Conservation (phyloP, 2,329 filamentous ascomycete genomes). For the Scopulariopsis brevicaulis region DNA sequence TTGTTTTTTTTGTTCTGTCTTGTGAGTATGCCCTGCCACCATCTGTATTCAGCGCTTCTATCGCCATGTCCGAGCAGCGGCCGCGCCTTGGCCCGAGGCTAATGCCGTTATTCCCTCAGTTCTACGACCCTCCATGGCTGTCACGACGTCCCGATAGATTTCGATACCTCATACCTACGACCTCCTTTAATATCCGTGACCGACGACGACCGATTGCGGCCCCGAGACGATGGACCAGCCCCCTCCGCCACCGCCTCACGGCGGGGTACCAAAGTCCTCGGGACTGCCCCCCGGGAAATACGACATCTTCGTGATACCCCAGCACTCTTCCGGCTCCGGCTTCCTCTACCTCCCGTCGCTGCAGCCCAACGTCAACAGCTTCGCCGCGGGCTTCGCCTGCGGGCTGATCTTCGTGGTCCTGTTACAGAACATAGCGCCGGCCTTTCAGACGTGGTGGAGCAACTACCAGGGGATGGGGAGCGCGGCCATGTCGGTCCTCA, state of each 20-base stretch:
- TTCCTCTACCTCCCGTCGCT: slow-evolving; percentile 93
- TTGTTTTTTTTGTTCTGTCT: neutral
- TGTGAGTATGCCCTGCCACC: neutral
- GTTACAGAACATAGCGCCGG: slow-evolving; percentile 63
- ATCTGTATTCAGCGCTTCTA: neutral
- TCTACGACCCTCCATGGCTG: slow-evolving; percentile 1
- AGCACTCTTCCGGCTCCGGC: slow-evolving; percentile 77
- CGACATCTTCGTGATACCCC: slow-evolving; percentile 94
- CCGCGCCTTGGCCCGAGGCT: neutral
- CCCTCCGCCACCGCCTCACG: slow-evolving; percentile 77
- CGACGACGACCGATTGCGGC: neutral
- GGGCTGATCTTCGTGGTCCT: slow-evolving; percentile 63
- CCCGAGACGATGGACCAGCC: slow-evolving; percentile 31
- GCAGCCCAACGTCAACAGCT: slow-evolving; percentile 78
- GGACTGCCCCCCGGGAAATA: slow-evolving; percentile 83
- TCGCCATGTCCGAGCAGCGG: neutral
- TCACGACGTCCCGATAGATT: slow-evolving; percentile 1
- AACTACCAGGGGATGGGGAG: slow-evolving; percentile 62
- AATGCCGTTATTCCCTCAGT: neutral
- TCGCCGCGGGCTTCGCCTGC: slow-evolving; percentile 73
- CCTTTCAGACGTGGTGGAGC: slow-evolving; percentile 61
- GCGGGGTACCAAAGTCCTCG: slow-evolving; percentile 57
- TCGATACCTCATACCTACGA: neutral
- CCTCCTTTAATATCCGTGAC: neutral
- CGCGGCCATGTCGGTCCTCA: slow-evolving; percentile 59